phyloP scores from a whole-genome alignment of 805 yeast species.

The Nakazawaea laoshanensis region DNA sequence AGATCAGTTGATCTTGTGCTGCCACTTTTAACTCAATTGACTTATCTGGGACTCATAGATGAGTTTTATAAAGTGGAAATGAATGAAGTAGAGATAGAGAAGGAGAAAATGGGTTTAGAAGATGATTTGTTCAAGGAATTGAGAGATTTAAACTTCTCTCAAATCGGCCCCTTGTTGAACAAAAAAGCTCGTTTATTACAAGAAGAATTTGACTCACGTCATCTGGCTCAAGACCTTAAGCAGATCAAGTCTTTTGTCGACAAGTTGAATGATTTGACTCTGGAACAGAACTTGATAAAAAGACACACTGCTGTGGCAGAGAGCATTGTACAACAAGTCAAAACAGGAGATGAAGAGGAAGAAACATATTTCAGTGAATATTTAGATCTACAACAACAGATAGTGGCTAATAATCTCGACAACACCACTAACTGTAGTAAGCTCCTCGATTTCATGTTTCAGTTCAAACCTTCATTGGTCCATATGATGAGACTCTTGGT shows the following conservation, averaged over 20 bases:
- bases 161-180: constrained; percentile 69
- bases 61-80: constrained; percentile 51
- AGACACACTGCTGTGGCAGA: constrained; percentile 74
- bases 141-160: constrained; percentile 65
- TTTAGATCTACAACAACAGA: constrained; percentile 61
- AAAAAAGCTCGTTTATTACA: constrained; percentile 64
- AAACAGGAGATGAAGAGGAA: constrained; percentile 16
- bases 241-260: constrained; percentile 70
- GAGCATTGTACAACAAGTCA: constrained; percentile 40
- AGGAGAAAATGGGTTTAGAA: constrained; percentile 18
- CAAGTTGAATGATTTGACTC: constrained; percentile 57
- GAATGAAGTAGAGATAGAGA: constrained; percentile 22
- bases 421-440: constrained; percentile 25
- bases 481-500: constrained; percentile 46
- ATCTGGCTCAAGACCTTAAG: constrained; percentile 45
- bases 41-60: constrained; percentile 75
- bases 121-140: constrained; percentile 43
- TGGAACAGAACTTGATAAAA: constrained; percentile 57
- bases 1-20: constrained; percentile 69
- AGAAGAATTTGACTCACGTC: constrained; percentile 53
- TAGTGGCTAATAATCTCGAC: constrained; percentile 46
- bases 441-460: constrained; percentile 43
- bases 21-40: constrained; percentile 65
- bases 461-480: constrained; percentile 27
- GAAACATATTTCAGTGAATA: constrained; percentile 31